Conservation (phyloP, 2,329 filamentous ascomycete genomes). For the Apiospora kogelbergensis region DNA sequence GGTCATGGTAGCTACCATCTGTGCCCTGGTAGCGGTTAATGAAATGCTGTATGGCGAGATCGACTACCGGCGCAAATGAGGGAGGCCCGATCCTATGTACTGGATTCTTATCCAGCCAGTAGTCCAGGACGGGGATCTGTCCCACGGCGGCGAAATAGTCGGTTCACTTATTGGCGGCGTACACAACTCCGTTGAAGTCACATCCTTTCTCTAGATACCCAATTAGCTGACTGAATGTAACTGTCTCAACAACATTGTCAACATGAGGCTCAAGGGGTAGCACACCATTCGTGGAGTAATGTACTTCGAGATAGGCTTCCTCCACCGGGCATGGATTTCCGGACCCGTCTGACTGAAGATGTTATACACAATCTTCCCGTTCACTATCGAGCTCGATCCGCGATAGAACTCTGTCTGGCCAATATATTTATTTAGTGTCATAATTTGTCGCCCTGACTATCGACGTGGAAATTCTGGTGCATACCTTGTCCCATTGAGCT, state of each 20-base stretch:
- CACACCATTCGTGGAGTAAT: neutral
- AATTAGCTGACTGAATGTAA: slow-evolving; percentile 42
- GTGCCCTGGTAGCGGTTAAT: neutral
- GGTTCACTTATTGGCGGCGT: slow-evolving; percentile 30
- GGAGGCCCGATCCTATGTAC: slow-evolving; percentile 8
- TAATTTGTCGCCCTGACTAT: no score
- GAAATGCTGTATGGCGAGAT: slow-evolving; percentile 5
- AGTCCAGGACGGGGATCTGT: slow-evolving; percentile 34
- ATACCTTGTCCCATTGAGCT: slow-evolving; percentile 30
- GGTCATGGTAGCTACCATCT: neutral
- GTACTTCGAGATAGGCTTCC: neutral
- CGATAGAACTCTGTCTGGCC: neutral
- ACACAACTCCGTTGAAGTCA: slow-evolving; percentile 39
- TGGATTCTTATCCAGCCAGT: slow-evolving; percentile 38
- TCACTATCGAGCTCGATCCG: neutral
- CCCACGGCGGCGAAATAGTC: slow-evolving; percentile 32
- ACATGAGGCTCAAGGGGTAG: neutral
- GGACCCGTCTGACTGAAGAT: neutral
- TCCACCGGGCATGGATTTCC: neutral
- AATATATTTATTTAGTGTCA: neutral
- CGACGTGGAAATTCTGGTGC: neutral
- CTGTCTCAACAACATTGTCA: slow-evolving; percentile 36
- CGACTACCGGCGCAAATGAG: neutral
- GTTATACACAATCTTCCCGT: neutral
- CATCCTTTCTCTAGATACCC: slow-evolving; percentile 39